Percentiles rank a stretch among this genome's conserved stretches.
Conservation (phyloP, 2,329 filamentous ascomycete genomes). For the Sporothrix mexicana region DNA sequence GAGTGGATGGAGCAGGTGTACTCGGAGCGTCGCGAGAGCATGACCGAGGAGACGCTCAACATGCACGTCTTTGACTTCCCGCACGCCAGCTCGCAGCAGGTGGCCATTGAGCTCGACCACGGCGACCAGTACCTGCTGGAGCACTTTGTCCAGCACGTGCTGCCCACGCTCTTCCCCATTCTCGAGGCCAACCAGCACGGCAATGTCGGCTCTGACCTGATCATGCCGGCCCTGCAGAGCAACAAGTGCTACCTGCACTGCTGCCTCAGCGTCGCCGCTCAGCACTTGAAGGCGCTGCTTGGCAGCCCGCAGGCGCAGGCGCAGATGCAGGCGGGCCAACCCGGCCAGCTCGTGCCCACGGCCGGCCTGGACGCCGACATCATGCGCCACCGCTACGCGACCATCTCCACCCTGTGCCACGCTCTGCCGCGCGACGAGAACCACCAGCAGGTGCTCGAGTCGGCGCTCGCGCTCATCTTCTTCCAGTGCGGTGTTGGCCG, state of each 20-base stretch:
- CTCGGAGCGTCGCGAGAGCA: conserved; percentile 70
- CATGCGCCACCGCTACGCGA: conserved; percentile 87
- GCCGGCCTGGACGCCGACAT: conserved; percentile 83
- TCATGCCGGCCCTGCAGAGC: conserved; percentile 84
- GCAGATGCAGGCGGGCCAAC: background rate
- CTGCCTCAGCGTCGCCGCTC: conserved; percentile 89
- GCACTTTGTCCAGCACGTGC: conserved; percentile 87
- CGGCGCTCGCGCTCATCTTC: conserved; percentile 92
- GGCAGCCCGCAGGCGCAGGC: conserved; percentile 43
- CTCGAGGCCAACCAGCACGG: conserved; percentile 89
- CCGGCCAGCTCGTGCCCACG: conserved; percentile 21
- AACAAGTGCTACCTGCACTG: conserved; percentile 96
- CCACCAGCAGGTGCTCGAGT: conserved; percentile 88
- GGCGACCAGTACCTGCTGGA: conserved; percentile 84
- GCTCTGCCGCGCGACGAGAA: conserved; percentile 79
- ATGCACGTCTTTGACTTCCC: conserved; percentile 85
- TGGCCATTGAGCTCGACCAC: conserved; percentile 83
- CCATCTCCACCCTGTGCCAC: conserved; percentile 83
- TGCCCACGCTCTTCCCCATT: conserved; percentile 89
- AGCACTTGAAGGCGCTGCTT: conserved; percentile 84
- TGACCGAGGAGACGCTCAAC: conserved; percentile 69
- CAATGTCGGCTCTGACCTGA: conserved; percentile 77
- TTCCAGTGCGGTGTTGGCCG: conserved; percentile 92
- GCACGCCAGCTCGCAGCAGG: conserved; percentile 71
- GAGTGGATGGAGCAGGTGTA: conserved; percentile 77